Base-by-base conservation (phyloP, 164 flowering plant genomes). In the Aristolochia fimbriata region DNA sequence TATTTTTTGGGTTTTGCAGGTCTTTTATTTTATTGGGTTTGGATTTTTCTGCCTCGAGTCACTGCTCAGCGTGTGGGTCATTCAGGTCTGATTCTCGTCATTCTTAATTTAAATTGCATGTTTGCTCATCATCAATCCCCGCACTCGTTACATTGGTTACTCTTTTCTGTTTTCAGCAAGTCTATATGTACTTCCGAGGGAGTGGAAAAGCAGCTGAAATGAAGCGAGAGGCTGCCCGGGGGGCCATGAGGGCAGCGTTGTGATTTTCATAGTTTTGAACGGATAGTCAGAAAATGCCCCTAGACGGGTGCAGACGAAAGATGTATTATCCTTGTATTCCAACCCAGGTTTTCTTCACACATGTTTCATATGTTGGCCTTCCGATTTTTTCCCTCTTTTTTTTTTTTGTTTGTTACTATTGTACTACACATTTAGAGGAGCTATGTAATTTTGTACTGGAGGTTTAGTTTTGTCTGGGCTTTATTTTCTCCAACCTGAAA, bases 21-120 rank as follows among this genome's bases (percentile, higher is more conserved):
- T 94, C 57, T 88, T 94, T 71, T 94, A 91, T 80, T 80, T 94
- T 62, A 63, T 94, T 59, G 99, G 99, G 49, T 88, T 88, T 62
- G 96, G 77, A 48, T 59, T 83, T 0, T 94, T 91, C 76, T 72
- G 78, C 58, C 25, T 91, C 1, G 99, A 94, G 73, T 65, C 87
- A 31, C 22, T 91, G 63, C 60, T 94, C 59, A 88, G 97, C 76
- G 67, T 91, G 73, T 90, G 99, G 97, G 97, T 94, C 67, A 78
- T 88, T 61, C 96, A 94, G 99, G 99, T 91, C 45, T 19, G 33
- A 22, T 48, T 71, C 37, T 52, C 49, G 37, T 10, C 9, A 31
- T 30, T 52, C 43, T 37, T 53, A 15, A 47, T 3, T 10, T 62
- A 2, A 8, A 16, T n/a, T 37, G 8, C 10, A 24, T 24, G 15